phyloP scores from a whole-genome alignment of 2,329 filamentous ascomycete species.

The Dactylellina sp. region DNA sequence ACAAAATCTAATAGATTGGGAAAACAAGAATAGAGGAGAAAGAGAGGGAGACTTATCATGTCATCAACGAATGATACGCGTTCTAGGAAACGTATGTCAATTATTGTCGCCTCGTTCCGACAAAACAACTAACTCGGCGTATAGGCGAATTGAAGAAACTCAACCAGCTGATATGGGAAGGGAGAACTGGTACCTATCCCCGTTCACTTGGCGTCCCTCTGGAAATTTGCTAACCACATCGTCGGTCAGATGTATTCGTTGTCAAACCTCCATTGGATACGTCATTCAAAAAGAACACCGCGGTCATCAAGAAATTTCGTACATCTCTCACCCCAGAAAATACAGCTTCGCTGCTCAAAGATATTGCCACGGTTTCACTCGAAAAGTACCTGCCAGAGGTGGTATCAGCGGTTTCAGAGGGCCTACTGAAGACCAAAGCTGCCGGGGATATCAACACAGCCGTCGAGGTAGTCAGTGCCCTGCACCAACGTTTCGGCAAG shows the following conservation, averaged over 20 bases:
- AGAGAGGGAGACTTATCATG: constrained; percentile 16
- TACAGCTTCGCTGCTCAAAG: constrained; percentile 59
- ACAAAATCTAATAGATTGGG: constrained; percentile 20
- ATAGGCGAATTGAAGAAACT: constrained; percentile 54
- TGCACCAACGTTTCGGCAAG: constrained; percentile 60
- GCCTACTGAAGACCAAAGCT: constrained; percentile 59
- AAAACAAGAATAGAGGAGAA: constrained; percentile 6
- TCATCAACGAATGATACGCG: constrained; percentile 52
- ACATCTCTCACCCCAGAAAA: constrained; percentile 59
- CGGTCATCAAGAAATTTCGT: constrained; percentile 61
- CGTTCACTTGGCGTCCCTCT: not conserved
- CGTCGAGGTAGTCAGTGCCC: constrained; percentile 60
- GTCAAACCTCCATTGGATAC: constrained; percentile 59
- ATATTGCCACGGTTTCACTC: constrained; percentile 60
- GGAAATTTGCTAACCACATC: constrained; percentile 10
- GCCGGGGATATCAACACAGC: constrained; percentile 59
- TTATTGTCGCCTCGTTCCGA: not conserved
- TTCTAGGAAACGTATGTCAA: constrained; percentile 53
- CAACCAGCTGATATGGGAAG: constrained; percentile 53
- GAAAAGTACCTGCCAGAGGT: constrained; percentile 61
- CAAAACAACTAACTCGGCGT: constrained; percentile 26
- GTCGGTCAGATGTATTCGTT: constrained; percentile 58
- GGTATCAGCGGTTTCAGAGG: constrained; percentile 61
- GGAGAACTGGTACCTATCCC: constrained; percentile 40
- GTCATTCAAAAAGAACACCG: constrained; percentile 61